Evolutionary conservation across 768 basidiomycete genomes (phyloP).

Genomic region (Leccinellum albellum): DNA sequence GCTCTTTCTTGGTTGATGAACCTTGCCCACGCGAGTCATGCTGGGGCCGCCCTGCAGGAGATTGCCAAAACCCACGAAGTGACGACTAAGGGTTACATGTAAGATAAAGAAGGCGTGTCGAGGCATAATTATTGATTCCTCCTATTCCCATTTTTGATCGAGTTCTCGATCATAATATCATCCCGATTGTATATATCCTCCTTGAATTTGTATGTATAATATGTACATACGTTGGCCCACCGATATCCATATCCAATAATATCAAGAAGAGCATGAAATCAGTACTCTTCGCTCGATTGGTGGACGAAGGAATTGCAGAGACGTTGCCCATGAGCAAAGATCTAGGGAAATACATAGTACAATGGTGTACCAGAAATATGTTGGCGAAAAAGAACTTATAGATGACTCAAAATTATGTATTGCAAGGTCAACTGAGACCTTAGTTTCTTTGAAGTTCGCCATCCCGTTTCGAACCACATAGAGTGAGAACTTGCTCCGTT

Average conservation of each 20-base stretch:
- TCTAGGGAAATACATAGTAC: not conserved
- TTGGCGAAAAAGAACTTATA: not conserved
- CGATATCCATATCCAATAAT: not conserved
- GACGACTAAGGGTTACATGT: not conserved
- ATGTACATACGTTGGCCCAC: not conserved
- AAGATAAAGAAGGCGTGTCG: not conserved
- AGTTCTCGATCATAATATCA: not conserved
- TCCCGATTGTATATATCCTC: not conserved
- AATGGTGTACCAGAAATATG: not conserved
- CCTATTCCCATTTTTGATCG: not conserved
- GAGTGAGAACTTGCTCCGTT: slow-evolving; percentile 40
- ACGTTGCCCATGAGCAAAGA: not conserved
- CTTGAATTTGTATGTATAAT: not conserved
- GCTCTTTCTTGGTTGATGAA: slow-evolving; percentile 22
- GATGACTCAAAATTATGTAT: not conserved
- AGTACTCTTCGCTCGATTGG: not conserved
- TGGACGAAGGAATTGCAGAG: not conserved
- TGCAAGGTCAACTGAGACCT: not conserved
- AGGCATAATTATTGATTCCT: not conserved
- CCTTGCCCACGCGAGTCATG: slow-evolving; percentile 24
- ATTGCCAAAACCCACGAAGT: slow-evolving; percentile 4
- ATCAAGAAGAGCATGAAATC: not conserved
- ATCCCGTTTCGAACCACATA: slow-evolving; percentile 45
- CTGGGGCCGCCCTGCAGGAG: slow-evolving; percentile 22
- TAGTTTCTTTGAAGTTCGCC: slow-evolving; percentile 13